These are phyloP conservation scores for Fomitopsis schrenkii DNA, from an alignment of 1,284 basidiomycete species.

Conservation along the genomic window DNA sequence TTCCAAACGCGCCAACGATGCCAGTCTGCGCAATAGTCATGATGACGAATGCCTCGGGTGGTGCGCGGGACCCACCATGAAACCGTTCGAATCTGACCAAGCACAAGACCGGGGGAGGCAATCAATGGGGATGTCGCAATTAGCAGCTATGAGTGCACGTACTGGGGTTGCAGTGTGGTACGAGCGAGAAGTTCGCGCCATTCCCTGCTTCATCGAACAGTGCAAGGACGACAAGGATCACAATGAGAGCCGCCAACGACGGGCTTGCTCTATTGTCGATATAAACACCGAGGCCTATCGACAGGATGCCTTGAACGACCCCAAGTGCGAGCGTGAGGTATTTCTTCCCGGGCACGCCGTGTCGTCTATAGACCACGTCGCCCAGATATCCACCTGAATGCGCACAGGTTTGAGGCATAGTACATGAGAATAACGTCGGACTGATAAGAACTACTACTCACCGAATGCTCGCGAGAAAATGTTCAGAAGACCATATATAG, in stretches of 20 bases:
- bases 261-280: constrained; percentile 31
- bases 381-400: constrained; percentile 44
- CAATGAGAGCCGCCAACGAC: constrained; percentile 25
- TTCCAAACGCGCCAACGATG: constrained; percentile 49
- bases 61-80: constrained; percentile 25
- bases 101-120: constrained; percentile 21
- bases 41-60: neutral
- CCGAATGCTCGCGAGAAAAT: constrained; percentile 45
- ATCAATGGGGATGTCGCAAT: neutral
- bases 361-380: constrained; percentile 44
- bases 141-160: constrained; percentile 12
- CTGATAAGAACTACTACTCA: neutral
- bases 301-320: constrained; percentile 42
- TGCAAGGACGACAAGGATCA: constrained; percentile 30
- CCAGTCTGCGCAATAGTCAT: constrained; percentile 31
- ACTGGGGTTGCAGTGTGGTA: constrained; percentile 50
- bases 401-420: neutral
- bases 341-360: constrained; percentile 50
- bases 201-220: constrained; percentile 46
- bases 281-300: constrained; percentile 44
- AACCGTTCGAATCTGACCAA: constrained; percentile 28
- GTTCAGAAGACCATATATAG: constrained; percentile 50
- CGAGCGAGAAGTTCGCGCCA: constrained; percentile 50
- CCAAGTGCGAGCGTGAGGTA: constrained; percentile 43
- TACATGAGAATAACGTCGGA: neutral